phyloP scores from a whole-genome alignment of 768 basidiomycete species.

The Trametes gibbosa region DNA sequence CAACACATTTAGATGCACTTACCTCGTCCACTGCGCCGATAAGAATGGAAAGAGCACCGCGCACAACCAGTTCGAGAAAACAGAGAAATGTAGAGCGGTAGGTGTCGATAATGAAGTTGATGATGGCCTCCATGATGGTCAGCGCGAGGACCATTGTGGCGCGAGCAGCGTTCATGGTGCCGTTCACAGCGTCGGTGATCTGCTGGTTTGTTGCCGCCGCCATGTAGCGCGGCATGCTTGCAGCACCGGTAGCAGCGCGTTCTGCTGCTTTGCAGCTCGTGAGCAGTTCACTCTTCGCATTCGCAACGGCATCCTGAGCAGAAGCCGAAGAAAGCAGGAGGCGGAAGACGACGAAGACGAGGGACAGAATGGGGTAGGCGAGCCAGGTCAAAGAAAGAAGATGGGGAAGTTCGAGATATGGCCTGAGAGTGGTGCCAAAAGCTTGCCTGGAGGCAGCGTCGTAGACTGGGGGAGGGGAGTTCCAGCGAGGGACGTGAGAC shows the following conservation, averaged over 20 bases:
- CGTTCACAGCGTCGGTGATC: constrained; percentile 76
- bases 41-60: constrained; percentile 74
- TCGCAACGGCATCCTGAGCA: constrained; percentile 62
- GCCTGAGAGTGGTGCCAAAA: constrained; percentile 48
- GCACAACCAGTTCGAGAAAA: constrained; percentile 85
- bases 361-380: constrained; percentile 85
- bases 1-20: constrained; percentile 25
- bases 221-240: constrained; percentile 87
- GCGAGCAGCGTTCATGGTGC: constrained; percentile 72
- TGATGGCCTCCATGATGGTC: constrained; percentile 81
- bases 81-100: constrained; percentile 94
- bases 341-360: constrained; percentile 84
- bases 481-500: constrained; percentile 29
- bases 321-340: constrained; percentile 70
- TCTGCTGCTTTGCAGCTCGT: constrained; percentile 86
- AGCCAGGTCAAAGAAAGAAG: constrained; percentile 88
- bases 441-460: constrained; percentile 42
- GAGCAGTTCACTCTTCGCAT: constrained; percentile 73
- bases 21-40: constrained; percentile 86
- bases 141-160: constrained; percentile 69
- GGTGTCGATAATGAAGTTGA: constrained; percentile 88
- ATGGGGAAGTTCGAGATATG: constrained; percentile 82
- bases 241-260: constrained; percentile 73
- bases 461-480: constrained; percentile 54
- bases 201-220: constrained; percentile 81